Percentiles rank a stretch among this genome's conserved stretches.
These are phyloP conservation scores for Cladophialophora bantiana DNA, from an alignment of 2,329 filamentous ascomycete species.

Conservation along the genomic window DNA sequence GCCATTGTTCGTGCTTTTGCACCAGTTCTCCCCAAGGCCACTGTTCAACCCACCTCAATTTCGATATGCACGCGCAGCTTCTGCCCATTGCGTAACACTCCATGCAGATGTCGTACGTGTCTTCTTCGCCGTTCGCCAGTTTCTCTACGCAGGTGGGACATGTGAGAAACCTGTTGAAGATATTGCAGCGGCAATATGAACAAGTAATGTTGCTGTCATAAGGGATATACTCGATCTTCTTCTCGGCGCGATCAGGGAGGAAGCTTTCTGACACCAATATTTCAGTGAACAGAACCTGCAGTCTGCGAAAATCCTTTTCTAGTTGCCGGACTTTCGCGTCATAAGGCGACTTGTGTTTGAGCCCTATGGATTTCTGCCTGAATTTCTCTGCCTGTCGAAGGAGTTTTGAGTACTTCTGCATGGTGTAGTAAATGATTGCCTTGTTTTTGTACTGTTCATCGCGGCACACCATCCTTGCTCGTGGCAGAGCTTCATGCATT, in stretches of 20 bases:
- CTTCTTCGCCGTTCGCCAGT: slow-evolving; percentile 72
- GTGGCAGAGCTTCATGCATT: slow-evolving; percentile 83
- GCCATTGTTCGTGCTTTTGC: slow-evolving; percentile 82
- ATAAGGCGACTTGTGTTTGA: slow-evolving; percentile 48
- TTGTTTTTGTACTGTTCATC: slow-evolving; percentile 99
- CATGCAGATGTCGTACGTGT: slow-evolving; percentile 96
- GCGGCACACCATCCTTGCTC: slow-evolving; percentile 87
- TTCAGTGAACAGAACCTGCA: slow-evolving; percentile 79
- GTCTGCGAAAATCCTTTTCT: slow-evolving; percentile 79
- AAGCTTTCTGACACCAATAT: slow-evolving; percentile 89
- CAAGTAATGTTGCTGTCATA: slow-evolving; percentile 94
- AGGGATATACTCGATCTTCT: slow-evolving; percentile 74
- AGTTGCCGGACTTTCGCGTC: slow-evolving; percentile 70
- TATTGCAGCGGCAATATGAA: slow-evolving; percentile 93
- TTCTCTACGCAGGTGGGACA: slow-evolving; percentile 81
- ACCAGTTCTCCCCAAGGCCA: slow-evolving; percentile 83
- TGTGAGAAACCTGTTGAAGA: slow-evolving; percentile 95
- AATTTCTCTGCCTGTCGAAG: slow-evolving; percentile 66
- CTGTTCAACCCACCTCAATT: slow-evolving; percentile 89
- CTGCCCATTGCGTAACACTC: slow-evolving; percentile 98
- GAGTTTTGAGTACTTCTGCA: slow-evolving; percentile 75
- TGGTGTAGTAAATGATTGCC: slow-evolving; percentile 86
- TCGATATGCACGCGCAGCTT: slow-evolving; percentile 87
- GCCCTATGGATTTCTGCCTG: slow-evolving; percentile 50
- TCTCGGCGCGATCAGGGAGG: slow-evolving; percentile 64